Evolutionary conservation across 2,329 filamentous ascomycete species (phyloP).

Genomic region (Aspergillus neotritici): DNA sequence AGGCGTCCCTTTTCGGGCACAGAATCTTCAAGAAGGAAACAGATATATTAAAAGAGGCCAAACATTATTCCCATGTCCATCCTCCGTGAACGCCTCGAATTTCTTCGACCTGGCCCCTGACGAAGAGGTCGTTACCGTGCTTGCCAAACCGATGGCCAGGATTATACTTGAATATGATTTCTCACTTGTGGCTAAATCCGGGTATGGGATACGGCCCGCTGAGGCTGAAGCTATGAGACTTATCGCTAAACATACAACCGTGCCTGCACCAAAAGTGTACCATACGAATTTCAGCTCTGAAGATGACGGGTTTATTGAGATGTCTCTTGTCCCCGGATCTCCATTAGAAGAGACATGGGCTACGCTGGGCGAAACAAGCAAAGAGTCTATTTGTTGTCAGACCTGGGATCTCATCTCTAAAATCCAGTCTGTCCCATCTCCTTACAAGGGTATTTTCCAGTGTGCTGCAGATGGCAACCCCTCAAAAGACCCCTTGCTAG

Average conservation of each 20-base stretch:
- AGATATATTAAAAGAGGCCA: constrained; percentile 7
- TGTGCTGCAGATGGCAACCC: constrained; percentile 20
- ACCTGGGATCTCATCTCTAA: constrained; percentile 18
- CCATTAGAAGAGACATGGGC: constrained; percentile 15
- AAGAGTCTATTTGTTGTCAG: constrained; percentile 18
- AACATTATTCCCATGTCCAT: constrained; percentile 8
- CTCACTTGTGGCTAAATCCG: constrained; percentile 15
- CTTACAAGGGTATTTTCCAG: constrained; percentile 14
- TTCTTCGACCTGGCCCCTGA: constrained; percentile 1
- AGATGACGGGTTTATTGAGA: constrained; percentile 4
- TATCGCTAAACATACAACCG: constrained; percentile 14
- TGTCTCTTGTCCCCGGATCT: constrained; percentile 14
- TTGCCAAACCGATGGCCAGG: constrained; percentile 12
- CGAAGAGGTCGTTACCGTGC: constrained; percentile 12
- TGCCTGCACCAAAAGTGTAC: constrained; percentile 17
- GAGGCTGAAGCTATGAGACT: constrained; percentile 20
- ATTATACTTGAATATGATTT: constrained; percentile 16
- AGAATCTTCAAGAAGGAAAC: constrained; percentile 6
- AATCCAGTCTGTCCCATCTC: constrained; percentile 12
- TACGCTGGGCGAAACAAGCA: constrained; percentile 13
- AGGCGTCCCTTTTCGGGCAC: not conserved
- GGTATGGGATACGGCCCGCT: constrained; percentile 9
- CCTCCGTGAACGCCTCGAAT: not conserved
- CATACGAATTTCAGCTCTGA: constrained; percentile 1
- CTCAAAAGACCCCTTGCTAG: constrained; percentile 16